Conservation (phyloP, 495 filamentous ascomycete genomes). For the Cairneyella variabilis region DNA sequence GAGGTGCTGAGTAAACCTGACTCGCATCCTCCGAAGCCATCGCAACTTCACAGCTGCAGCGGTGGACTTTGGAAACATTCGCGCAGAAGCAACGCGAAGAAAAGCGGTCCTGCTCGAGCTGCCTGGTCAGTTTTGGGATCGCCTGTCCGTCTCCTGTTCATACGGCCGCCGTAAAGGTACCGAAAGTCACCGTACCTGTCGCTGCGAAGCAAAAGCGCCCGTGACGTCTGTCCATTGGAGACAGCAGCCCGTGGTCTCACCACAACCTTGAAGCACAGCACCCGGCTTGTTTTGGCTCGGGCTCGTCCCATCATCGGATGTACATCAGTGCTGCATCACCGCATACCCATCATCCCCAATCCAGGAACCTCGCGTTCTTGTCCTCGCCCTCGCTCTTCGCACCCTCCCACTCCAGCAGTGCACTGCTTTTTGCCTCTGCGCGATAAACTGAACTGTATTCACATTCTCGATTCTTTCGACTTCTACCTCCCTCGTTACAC, state of each 20-base stretch:
- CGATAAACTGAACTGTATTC: background rate
- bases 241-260: too few species aligned
- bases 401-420: background rate
- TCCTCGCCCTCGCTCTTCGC: background rate
- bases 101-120: background rate
- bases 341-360: background rate
- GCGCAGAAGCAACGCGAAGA: too few species aligned
- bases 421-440: background rate
- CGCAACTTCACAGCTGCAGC: background rate
- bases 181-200: too few species aligned
- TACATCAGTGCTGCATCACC: background rate
- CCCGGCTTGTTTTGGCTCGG: background rate
- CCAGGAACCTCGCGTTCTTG: conserved; percentile 2
- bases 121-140: background rate
- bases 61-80: background rate
- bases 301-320: background rate
- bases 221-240: too few species aligned
- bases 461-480: background rate
- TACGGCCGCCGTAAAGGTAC: too few species aligned
- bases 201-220: too few species aligned
- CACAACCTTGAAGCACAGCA: background rate
- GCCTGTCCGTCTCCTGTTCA: too few species aligned
- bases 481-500: background rate
- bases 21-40: too few species aligned
- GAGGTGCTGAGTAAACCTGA: too few species aligned